Base-by-base conservation (phyloP, 768 basidiomycete species). In the Dioszegia aurantiaca region DNA sequence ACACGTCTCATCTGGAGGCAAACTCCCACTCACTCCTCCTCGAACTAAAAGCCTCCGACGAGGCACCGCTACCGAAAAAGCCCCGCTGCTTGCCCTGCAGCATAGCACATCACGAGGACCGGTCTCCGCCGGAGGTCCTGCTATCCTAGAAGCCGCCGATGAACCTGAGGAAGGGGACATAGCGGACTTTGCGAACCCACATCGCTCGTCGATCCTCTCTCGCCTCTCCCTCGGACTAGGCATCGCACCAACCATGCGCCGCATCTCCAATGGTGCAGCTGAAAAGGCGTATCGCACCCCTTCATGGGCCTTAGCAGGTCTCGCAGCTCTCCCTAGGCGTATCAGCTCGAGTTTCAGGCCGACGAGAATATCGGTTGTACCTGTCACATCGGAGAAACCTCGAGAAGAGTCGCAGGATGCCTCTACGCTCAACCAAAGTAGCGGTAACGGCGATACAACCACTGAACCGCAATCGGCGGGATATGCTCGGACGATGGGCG, bases 231-330 rank as follows among this genome's bases (percentile, higher is more conserved):
- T 53, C 24, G 51, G 51, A 26, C 26, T 53, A 6, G 51, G 51
- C 8, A 21, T 53, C 3, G 51, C 51, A 6, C 51, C 51, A 1
- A 16, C 37, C 24, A 23, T 53, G 21, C 51, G 51, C 2, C 19
- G 51, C 12, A 53, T 53, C 8, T 53, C 51, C 8, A 53, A 53
- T 26, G 51, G 51, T 3, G 33, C 54, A 19, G 54, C 54, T 4
- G 54, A 55, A 23, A 55, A 31, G 28, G 54, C 41, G 4, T 45
- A 55, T 45, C 40, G 54, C 23, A 55, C 54, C 4, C 54, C 54
- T 28, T 55, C 54, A 12, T 55, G 43, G 40, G 54, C 40, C 19
- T 21, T 43, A 3, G 21, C 52, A 9, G 42, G 42, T 31, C 37
- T 53, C 10, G 51, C 51, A 3, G 51, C 21, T 26, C 12, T 40